Conservation (phyloP, 148 eudicot genomes). For the Bassia scoparia region DNA sequence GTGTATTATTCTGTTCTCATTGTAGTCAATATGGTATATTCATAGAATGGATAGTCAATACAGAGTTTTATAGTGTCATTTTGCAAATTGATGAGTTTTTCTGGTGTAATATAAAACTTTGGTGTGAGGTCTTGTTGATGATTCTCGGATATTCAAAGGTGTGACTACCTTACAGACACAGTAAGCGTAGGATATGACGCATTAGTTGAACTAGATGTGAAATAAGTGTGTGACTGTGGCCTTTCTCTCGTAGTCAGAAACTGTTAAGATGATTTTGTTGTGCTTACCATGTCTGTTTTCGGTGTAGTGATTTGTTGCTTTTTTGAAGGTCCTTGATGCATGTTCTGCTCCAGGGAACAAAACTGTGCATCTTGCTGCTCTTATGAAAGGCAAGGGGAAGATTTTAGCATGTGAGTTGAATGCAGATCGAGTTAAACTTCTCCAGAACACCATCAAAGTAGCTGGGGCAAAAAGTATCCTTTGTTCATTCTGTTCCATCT, state of each 20-base stretch:
- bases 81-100: too few species aligned
- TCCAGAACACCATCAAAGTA: constrained; percentile 50
- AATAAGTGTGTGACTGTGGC: background rate
- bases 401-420: constrained; percentile 86
- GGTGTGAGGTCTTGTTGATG: too few species aligned
- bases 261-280: background rate
- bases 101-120: too few species aligned
- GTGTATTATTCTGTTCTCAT: background rate
- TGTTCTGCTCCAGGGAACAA: constrained; percentile 99
- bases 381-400: constrained; percentile 79
- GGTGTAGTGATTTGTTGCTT: constrained; percentile 12
- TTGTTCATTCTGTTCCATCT: constrained; percentile 3
- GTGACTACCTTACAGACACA: too few species aligned
- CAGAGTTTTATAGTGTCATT: background rate
- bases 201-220: too few species aligned
- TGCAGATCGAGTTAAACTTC: constrained; percentile 63
- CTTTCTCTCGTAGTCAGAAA: background rate
- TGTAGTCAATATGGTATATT: background rate
- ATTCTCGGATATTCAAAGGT: too few species aligned
- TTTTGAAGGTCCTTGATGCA: constrained; percentile 93
- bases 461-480: constrained; percentile 99
- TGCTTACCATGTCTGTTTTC: background rate
- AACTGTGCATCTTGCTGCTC: constrained; percentile 89
- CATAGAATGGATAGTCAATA: background rate
- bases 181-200: too few species aligned